Conservation (phyloP, 2,329 filamentous ascomycete genomes). For the Exophiala oligosperma region DNA sequence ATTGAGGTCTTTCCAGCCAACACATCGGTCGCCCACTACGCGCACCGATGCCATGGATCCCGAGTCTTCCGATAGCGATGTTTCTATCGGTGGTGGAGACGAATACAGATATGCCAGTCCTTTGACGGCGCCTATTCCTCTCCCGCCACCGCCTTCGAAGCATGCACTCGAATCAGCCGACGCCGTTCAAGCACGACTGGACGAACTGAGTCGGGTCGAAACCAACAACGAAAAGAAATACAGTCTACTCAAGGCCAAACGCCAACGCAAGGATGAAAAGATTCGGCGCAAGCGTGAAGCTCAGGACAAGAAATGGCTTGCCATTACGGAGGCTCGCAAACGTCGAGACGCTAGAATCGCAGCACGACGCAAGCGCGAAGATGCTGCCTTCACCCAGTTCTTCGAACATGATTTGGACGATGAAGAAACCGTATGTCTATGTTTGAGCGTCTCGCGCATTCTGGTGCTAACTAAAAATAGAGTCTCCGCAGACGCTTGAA, state of each 20-base stretch:
- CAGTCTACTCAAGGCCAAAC: conserved; percentile 25
- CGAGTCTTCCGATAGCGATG: conserved; percentile 28
- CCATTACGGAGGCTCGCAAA: conserved; percentile 26
- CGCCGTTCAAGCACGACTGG: conserved; percentile 24
- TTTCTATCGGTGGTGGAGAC: conserved; percentile 22
- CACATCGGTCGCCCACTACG: conserved; percentile 8
- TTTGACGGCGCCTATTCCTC: conserved; percentile 21
- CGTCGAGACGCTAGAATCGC: conserved; percentile 27
- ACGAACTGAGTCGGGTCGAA: conserved; percentile 25
- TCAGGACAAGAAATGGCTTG: conserved; percentile 27
- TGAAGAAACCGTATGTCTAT: conserved; percentile 25
- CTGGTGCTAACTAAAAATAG: conserved; percentile 13
- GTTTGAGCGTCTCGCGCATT: neutral
- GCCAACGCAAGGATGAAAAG: conserved; percentile 28
- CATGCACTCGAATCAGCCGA: conserved; percentile 26
- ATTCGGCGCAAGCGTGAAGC: conserved; percentile 25
- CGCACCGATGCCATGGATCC: conserved; percentile 23
- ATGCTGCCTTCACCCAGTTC: conserved; percentile 27
- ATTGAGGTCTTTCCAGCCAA: conserved; percentile 11
- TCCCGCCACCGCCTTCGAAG: conserved; percentile 26
- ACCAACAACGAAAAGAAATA: conserved; percentile 28
- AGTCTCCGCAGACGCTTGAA: conserved; percentile 29
- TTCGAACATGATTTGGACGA: conserved; percentile 28
- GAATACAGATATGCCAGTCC: conserved; percentile 19
- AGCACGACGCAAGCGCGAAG: conserved; percentile 24